A percentile compares a stretch with the other conserved stretches of the same genome.
These are phyloP conservation scores for Nemania diffusa DNA, from an alignment of 2,329 filamentous ascomycete genomes.

Conservation along the genomic window DNA sequence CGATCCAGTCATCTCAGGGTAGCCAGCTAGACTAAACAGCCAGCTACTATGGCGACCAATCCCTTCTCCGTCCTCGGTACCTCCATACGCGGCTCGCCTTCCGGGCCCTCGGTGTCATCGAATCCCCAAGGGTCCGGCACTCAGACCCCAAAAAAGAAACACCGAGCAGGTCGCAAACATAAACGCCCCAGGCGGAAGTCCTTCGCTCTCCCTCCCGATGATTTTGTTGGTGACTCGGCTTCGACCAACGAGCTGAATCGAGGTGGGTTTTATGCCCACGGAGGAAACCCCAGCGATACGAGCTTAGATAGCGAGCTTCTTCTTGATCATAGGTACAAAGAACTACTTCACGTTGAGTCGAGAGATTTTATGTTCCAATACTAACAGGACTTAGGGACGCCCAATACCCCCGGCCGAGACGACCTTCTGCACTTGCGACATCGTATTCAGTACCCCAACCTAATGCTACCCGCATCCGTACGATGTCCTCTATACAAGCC, in stretches of 20 bases:
- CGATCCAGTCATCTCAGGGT: background rate
- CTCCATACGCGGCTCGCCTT: slow-evolving; percentile 51
- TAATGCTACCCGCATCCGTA: slow-evolving; percentile 42
- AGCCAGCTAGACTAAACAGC: background rate
- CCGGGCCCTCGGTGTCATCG: slow-evolving; percentile 1
- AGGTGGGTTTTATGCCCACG: slow-evolving; percentile 61
- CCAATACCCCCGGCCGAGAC: slow-evolving; percentile 67
- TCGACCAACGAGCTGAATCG: slow-evolving; percentile 33
- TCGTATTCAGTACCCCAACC: slow-evolving; percentile 41
- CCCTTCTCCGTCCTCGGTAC: slow-evolving; percentile 68
- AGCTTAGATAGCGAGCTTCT: slow-evolving; percentile 91
- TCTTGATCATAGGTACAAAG: slow-evolving; percentile 76
- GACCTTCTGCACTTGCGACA: slow-evolving; percentile 60
- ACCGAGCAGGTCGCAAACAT: slow-evolving; percentile 77
- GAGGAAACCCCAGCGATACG: slow-evolving; percentile 77
- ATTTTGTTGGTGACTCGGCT: slow-evolving; percentile 52
- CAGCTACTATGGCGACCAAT: slow-evolving; percentile 40
- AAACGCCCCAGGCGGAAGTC: slow-evolving; percentile 81
- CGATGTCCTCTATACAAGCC: slow-evolving; percentile 29
- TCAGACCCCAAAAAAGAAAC: slow-evolving; percentile 68
- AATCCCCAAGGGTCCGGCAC: slow-evolving; percentile 27
- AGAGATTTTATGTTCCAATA: background rate
- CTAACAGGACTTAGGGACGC: slow-evolving; percentile 37
- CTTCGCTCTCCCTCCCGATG: slow-evolving; percentile 74
- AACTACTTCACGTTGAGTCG: background rate